Base-by-base conservation (phyloP, 2,329 filamentous ascomycete genomes). In the Remersonia thermophila region DNA sequence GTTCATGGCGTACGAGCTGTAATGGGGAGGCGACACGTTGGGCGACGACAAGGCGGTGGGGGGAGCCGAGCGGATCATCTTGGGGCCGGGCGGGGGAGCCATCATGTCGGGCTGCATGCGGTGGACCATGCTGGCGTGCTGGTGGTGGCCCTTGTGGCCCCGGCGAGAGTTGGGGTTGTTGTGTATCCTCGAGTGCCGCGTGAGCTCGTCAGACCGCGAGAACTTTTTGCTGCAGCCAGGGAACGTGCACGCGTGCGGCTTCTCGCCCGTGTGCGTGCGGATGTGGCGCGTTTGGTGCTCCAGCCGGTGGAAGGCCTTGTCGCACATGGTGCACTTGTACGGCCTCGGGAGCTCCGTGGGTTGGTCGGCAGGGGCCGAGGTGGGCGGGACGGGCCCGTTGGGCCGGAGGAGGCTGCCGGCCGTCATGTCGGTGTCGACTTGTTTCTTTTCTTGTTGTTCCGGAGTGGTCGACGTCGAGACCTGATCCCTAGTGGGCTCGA, bases 321-420 rank as follows among this genome's bases (percentile, higher is more conserved):
- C 89, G 67, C 91, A 98, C 45, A 98, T 75, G 42, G 89, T 87
- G 61, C 89, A 98, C 69, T 96, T 96, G 77, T 98, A 98, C 1
- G 89, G 89, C 38, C 91, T 80, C 41, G 91, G 91, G 36, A 96
- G 74, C 61, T 96, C 89, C 46, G 60, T 63, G 33, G 57, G 46
- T 40, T 62, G 67, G 70, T 84, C 61, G 61, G 73, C 50, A 45
- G 65, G 52, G 53, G 83, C 75, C 40, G 77, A 71, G 46, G 67
- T 68, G 12, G 31, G 36, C 31, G 76, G 73, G 32, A 77, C 55
- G 32, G 70, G 71, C 42, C 72, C 76, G 50, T 80, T 71, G 53
- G 77, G 66, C 63, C 76, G 65, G 56, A 77, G 62, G 51, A 73
- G 58, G 47, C 62, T 69, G 44, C 72, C 66, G 37, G 67, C 37